These are phyloP conservation scores for Botrytis deweyae DNA, from an alignment of 2,329 filamentous ascomycete species.

Conservation along the genomic window DNA sequence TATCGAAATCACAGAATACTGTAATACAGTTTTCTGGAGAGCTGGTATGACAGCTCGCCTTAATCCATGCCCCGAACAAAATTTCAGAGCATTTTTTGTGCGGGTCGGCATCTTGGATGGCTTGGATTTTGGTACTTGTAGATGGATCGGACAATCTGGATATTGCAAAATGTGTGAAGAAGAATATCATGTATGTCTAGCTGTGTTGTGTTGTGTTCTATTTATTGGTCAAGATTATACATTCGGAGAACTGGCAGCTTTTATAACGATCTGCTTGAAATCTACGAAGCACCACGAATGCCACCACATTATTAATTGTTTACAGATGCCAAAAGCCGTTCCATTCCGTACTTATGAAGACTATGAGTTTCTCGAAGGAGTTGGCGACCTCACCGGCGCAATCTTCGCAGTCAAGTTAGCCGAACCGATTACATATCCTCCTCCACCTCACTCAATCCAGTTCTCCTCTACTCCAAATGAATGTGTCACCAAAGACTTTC, in stretches of 20 bases:
- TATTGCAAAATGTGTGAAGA: conserved; percentile 23
- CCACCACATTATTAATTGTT: neutral
- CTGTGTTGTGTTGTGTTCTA: too few relatives aligned
- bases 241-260: neutral
- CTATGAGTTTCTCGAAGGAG: neutral
- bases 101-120: neutral
- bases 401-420: conserved; percentile 11
- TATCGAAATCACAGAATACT: conserved; percentile 24
- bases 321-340: conserved; percentile 13
- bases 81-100: conserved; percentile 8
- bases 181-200: conserved; percentile 13
- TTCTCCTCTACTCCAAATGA: conserved; percentile 11
- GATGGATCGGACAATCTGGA: conserved; percentile 20
- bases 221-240: neutral
- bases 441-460: neutral
- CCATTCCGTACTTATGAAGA: conserved; percentile 20
- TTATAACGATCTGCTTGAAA: neutral
- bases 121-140: conserved; percentile 3
- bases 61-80: conserved; percentile 15
- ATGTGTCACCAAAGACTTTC: neutral
- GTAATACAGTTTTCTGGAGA: conserved; percentile 18
- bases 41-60: conserved; percentile 20
- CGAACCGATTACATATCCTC: conserved; percentile 1
- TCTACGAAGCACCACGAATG: neutral
- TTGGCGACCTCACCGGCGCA: neutral